Evolutionary conservation across 495 filamentous ascomycete species (phyloP).

Genomic region (Parathielavia hyrcaniae): DNA sequence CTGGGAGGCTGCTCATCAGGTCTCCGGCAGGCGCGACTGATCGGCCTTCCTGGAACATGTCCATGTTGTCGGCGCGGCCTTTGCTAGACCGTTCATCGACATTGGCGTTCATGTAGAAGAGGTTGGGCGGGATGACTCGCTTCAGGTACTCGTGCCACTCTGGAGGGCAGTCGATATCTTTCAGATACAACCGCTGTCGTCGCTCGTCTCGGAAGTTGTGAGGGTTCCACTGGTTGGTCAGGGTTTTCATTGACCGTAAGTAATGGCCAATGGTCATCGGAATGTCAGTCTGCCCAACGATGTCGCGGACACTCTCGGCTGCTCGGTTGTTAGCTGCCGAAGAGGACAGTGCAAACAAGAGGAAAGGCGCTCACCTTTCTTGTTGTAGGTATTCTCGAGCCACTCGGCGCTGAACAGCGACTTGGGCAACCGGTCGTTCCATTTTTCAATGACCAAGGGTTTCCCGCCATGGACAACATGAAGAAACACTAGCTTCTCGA

Average conservation of each 20-base stretch:
- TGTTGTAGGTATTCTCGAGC: slow-evolving; percentile 65
- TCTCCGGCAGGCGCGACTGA: slow-evolving; percentile 59
- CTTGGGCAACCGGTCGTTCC: slow-evolving; percentile 57
- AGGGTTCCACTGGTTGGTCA: slow-evolving; percentile 66
- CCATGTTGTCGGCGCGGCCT: slow-evolving; percentile 38
- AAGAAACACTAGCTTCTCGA: slow-evolving; percentile 71
- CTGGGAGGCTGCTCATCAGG: slow-evolving; percentile 86
- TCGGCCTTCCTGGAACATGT: slow-evolving; percentile 44
- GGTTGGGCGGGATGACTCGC: slow-evolving; percentile 63
- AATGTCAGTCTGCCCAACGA: slow-evolving; percentile 60
- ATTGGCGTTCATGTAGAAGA: slow-evolving; percentile 84
- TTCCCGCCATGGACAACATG: slow-evolving; percentile 79
- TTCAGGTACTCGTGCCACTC: slow-evolving; percentile 76
- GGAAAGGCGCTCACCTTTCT: slow-evolving; percentile 54
- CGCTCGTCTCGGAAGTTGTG: slow-evolving; percentile 61
- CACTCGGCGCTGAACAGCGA: slow-evolving; percentile 73
- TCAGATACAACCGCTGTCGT: slow-evolving; percentile 82
- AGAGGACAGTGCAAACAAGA: neutral
- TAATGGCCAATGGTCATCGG: slow-evolving; percentile 84
- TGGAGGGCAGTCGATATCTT: slow-evolving; percentile 87
- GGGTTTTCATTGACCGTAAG: slow-evolving; percentile 68
- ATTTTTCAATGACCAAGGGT: slow-evolving; percentile 84
- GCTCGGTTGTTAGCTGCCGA: neutral
- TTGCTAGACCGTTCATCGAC: slow-evolving; percentile 45
- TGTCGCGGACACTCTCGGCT: slow-evolving; percentile 66